Base-by-base conservation (phyloP, 208 protist genomes). In the Blechomonas ayalai region DNA sequence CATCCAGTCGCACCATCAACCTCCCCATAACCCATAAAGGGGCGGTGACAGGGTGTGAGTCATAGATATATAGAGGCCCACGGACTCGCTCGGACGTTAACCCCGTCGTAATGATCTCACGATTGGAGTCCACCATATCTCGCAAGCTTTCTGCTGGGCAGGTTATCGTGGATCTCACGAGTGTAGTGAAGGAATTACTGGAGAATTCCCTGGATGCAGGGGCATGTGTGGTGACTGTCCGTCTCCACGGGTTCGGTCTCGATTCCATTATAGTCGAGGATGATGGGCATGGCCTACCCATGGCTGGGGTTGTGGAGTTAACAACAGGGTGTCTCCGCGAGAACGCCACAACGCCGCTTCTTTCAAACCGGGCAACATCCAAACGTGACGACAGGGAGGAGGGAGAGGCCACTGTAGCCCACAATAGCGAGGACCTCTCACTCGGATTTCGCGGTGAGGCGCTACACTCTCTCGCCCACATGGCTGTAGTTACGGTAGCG, bases 371-470 rank as follows among this genome's bases (percentile, higher is more conserved):
- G 9, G 74, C 75, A 0, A 83, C 83, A 8, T 82, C 83, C 32
- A 92, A 92, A 40, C 16, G 42, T 22, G 35, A 41, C 20, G 0
- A 41, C 40, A 20, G 13, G 2, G 52, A 41, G n/a, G 19, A 27
- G 20, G 8, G 20, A 15, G 38, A 28, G 16, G 19, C 20, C 1
- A 18, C 29, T 12, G 60, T 36, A 5, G 48, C 32, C 4, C 53
- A 46, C 15, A 16, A 39, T 3, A 27, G 27, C 25, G 32, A 26
- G 20, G 61, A 69, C 35, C 52, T 56, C 1, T 76, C 82, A 22
- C 64, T 94, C 0, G 97, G 97, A 10, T 99, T 99, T 58, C 72
- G 97, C 16, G 97, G 97, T 1, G 97, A 99, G 60, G 97, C 97
- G n/a, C 67, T 99, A 20, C 85, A 92, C 39, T 95, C 92, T 6